A percentile compares a stretch with the other conserved stretches of the same genome.
Conservation (phyloP, 495 filamentous ascomycete species). For the Aspergillus haitiensis region DNA sequence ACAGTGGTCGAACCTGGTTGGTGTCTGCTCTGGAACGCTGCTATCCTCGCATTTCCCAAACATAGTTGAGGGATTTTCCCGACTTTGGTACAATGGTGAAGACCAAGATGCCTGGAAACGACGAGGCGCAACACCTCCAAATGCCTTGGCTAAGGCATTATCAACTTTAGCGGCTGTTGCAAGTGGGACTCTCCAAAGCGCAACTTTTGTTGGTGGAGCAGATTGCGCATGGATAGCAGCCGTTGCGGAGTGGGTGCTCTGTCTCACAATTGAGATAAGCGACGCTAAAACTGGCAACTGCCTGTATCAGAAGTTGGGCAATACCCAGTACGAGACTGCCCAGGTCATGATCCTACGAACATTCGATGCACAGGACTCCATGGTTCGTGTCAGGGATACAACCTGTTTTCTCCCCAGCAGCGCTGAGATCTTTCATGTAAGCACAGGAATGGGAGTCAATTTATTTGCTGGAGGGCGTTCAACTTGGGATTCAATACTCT, state of each 20-base stretch:
- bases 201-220: constrained; percentile 1
- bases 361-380: neutral
- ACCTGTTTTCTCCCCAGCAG: neutral
- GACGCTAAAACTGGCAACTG: neutral
- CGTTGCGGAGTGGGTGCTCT: neutral
- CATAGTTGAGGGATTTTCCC: neutral
- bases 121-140: neutral
- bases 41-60: neutral
- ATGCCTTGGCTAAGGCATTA: constrained; percentile 2
- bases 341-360: neutral
- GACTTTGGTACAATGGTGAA: neutral
- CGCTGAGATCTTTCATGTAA: neutral
- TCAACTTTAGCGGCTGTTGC: constrained; percentile 1
- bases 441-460: neutral
- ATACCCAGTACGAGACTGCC: neutral
- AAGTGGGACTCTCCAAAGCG: neutral
- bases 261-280: neutral
- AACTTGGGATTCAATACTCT: constrained; percentile 4
- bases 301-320: neutral
- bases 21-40: neutral
- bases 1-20: constrained; percentile 2
- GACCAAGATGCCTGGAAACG: constrained; percentile 1
- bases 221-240: constrained; percentile 1
- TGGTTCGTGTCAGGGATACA: neutral
- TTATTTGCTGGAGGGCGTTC: neutral